Evolutionary conservation across 2,329 filamentous ascomycete genomes (phyloP), one percentile per base, ranked within the genome.

Genomic region (Cercospora berteroae): DNA sequence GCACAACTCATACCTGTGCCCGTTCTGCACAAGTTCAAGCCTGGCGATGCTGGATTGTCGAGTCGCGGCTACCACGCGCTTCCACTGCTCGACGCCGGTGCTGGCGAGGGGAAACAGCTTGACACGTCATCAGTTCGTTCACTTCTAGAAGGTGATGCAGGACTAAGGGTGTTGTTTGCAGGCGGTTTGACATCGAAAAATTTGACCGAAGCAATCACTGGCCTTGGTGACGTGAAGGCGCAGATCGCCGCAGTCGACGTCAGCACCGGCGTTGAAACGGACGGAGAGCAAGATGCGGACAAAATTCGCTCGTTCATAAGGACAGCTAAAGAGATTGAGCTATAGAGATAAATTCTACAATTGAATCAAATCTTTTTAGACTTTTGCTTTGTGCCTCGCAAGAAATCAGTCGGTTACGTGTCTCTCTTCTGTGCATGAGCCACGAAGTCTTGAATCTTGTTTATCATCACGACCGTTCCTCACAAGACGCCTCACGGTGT

Each of bases 211-310:
- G 85, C 87, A 7, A 81, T 99, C 18, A 81, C 83, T 23, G 84
- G 85, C 13, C 81, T 94, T 16, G 90, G 88, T 0, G 82, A 87
- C 9, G 83, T 83, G 27, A 83, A 83, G 9, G 56, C 66, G 12
- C 87, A 89, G 67, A 87, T 97, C 12, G 82, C 93, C 36, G 94
- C 90, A 1, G 91, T 99, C 3, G 95, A 99, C 82, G 92, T 97
- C 20, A 97, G 93, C 79, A 97, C 92, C 75, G 96, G 96, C 0
- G 93, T 99, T 2, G 61, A 64, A 52, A 95, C 98, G 80, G 86
- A 90, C 73, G 94, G 93, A 2, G 83, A 88, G 76, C 95, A 99
- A 80, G 91, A 89, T 79, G 74, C 94, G 66, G 86, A 88, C 18
- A 96, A 90, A 82, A 98, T 99, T 72, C 83, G 84, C 70, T 87